A percentile compares a stretch with the other conserved stretches of the same genome.
Conservation (phyloP, 768 basidiomycete genomes). For the Lentinula sp. region DNA sequence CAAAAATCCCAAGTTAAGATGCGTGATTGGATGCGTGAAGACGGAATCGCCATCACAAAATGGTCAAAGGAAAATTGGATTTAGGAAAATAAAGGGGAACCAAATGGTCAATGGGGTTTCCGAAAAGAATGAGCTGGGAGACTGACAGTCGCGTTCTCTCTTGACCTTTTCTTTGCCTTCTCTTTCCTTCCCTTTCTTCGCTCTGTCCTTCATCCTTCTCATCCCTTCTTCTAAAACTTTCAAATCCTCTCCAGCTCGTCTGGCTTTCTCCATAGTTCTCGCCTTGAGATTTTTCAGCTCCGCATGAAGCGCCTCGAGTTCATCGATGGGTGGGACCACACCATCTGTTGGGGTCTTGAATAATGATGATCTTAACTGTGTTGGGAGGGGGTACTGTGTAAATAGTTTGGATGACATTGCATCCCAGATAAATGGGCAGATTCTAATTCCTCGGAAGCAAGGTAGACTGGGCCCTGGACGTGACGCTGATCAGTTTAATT, state of each 20-base stretch:
- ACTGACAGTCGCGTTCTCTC: slow-evolving; percentile 74
- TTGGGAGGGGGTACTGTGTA: slow-evolving; percentile 38
- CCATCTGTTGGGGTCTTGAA: slow-evolving; percentile 57
- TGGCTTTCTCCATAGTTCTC: slow-evolving; percentile 53
- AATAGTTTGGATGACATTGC: slow-evolving; percentile 51
- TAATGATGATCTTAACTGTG: slow-evolving; percentile 51
- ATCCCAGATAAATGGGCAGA: not conserved
- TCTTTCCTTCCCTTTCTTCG: slow-evolving; percentile 65
- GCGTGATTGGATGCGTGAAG: not conserved
- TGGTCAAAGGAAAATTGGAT: not conserved
- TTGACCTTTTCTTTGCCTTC: slow-evolving; percentile 60
- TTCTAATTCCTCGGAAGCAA: not conserved
- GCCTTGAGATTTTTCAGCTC: slow-evolving; percentile 54
- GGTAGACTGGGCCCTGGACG: not conserved
- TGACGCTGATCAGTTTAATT: not conserved
- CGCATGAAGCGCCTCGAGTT: slow-evolving; percentile 57
- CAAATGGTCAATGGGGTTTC: slow-evolving; percentile 14
- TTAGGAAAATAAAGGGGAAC: slow-evolving; percentile 9
- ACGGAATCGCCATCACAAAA: not conserved
- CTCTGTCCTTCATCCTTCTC: slow-evolving; percentile 71
- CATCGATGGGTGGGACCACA: slow-evolving; percentile 62
- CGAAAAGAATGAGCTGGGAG: slow-evolving; percentile 8
- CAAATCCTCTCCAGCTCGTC: slow-evolving; percentile 74
- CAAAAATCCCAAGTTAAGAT: not conserved
- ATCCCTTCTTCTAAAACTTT: slow-evolving; percentile 71